Evolutionary conservation across 345 rosid species (phyloP), one percentile per base, ranked within the genome.

Genomic region (Pistacia integerrima): DNA sequence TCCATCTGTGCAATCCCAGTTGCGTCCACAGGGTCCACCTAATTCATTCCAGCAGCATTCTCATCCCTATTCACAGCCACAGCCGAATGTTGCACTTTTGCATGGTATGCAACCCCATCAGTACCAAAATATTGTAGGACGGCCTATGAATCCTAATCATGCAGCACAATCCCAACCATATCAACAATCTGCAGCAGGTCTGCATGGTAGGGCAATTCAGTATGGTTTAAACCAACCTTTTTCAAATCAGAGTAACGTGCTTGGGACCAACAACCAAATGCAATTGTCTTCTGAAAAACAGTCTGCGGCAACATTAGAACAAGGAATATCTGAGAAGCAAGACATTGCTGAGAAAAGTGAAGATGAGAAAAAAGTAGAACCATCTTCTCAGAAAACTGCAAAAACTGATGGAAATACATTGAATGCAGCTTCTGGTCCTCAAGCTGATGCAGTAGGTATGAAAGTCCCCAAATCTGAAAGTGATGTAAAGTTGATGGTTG

Each of bases 21-120:
- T 80, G 30, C 82, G 67, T 14, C 88, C 90, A n/a, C 90, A 74
- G 59, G 88, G 77, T 49, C 82, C 76, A 52, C 77, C 75, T 64
- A 84, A 71, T 62, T 73, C 67, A 63, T 67, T 78, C 18, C 90
- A 74, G 67, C 85, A 72, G 28, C 81, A 77, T 52, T 54, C 83
- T 51, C 77, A 78, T 48, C 38, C 82, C 60, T 83, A 82, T 83
- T 72, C 77, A 46, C 92, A 83, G 69, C 78, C 74, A 6, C 88
- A 75, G 56, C 91, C 84, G 79, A 86, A 74, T 86, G 74, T 78
- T 69, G 41, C 79, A 14, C 74, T 46, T 22, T 49, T 80, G 14
- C 81, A 72, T 35, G 72, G 76, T 66, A 57, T 67, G 65, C 87
- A 73, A 44, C 44, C 80, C 74, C 83, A 82, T 59, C 85, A 76